Percentiles rank a stretch among this genome's conserved stretches.
Evolutionary conservation across 169 alveolate genomes (phyloP).

Genomic region (Babesia divergens): DNA sequence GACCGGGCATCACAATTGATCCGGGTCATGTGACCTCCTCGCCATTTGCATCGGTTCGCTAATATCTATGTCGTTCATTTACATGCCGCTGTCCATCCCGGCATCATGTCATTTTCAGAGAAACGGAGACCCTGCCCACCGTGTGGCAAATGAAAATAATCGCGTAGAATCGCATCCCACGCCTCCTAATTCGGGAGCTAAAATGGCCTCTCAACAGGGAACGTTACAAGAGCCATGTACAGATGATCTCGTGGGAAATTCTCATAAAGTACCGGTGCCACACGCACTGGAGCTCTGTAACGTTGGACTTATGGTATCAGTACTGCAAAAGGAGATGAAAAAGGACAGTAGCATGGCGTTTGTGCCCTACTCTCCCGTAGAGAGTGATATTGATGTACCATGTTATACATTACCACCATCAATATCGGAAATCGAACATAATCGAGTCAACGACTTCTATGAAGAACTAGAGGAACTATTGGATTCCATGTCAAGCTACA

Average conservation of each 20-base stretch:
- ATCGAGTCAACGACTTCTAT: slow-evolving; percentile 41
- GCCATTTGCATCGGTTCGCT: slow-evolving; percentile 12
- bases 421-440: not conserved
- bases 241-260: too few relatives aligned
- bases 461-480: slow-evolving; percentile 57
- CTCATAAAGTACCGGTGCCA: too few relatives aligned
- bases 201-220: too few relatives aligned
- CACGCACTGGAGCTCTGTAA: slow-evolving; percentile 39
- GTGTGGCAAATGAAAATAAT: too few relatives aligned
- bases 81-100: not conserved
- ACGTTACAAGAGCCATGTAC: too few relatives aligned
- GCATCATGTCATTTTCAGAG: not conserved
- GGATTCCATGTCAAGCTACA: not conserved
- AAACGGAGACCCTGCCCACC: not conserved
- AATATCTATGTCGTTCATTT: not conserved
- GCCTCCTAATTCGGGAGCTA: too few relatives aligned
- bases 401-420: not conserved
- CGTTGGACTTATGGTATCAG: slow-evolving; percentile 53
- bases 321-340: not conserved
- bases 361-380: slow-evolving; percentile 31
- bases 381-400: not conserved
- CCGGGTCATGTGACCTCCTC: too few relatives aligned
- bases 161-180: too few relatives aligned
- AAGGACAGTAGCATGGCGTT: not conserved
- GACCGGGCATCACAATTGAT: too few relatives aligned